These are phyloP conservation scores for Hibiscus syriacus DNA, from an alignment of 345 rosid genomes.

Conservation along the genomic window DNA sequence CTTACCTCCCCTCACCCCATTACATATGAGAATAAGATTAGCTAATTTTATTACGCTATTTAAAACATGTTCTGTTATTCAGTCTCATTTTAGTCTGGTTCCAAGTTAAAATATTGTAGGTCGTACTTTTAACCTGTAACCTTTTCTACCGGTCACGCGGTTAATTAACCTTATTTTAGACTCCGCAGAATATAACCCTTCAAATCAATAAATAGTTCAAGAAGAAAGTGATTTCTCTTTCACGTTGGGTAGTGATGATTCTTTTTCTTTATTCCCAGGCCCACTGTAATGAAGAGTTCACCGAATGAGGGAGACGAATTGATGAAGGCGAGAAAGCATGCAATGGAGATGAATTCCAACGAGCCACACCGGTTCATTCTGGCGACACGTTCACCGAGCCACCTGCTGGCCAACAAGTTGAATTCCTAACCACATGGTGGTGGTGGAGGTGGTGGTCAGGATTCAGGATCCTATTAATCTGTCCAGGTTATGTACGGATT, in stretches of 20 bases:
- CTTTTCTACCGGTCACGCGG: too few species aligned
- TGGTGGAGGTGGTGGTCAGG: not conserved
- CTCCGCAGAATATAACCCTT: too few species aligned
- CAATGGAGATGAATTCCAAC: conserved; percentile 4
- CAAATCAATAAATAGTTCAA: not conserved
- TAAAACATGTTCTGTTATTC: too few species aligned
- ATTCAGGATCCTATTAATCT: not conserved
- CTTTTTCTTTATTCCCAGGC: not conserved
- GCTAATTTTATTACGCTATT: too few species aligned
- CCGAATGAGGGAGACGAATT: not conserved
- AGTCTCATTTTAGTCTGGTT: too few species aligned
- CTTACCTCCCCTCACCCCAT: too few species aligned
- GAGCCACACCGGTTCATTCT: conserved; percentile 21
- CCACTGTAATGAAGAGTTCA: not conserved
- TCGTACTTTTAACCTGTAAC: not conserved
- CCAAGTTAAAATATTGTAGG: too few species aligned
- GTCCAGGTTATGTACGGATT: not conserved
- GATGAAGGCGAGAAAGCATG: not conserved
- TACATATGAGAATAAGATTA: too few species aligned
- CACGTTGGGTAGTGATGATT: too few species aligned
- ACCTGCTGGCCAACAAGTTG: not conserved
- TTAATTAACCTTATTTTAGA: too few species aligned
- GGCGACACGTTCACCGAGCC: conserved; percentile 26
- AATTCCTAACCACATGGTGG: too few species aligned
- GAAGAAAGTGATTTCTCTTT: not conserved